Base-by-base conservation (phyloP, 106 monocot species). In the Allium sativum region DNA sequence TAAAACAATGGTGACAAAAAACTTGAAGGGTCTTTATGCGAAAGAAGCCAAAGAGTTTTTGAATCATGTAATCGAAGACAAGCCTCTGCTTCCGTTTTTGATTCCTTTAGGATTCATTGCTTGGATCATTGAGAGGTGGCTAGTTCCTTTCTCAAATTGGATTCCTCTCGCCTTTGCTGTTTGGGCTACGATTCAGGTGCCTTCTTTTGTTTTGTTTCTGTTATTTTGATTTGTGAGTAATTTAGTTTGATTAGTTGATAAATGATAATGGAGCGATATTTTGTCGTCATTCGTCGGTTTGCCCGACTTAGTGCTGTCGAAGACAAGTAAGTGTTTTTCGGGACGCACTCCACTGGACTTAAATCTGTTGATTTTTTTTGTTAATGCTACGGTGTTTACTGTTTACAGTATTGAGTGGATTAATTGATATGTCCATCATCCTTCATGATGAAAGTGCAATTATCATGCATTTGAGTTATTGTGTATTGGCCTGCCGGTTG, bases 101-200 rank as follows among this genome's bases (percentile, higher is more conserved):
- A 60, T 98, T 13, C 91, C 96, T 0, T 65, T 98, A 50, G 79
- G 67, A 18, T 44, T 88, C 44, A 72, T 87, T 19, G 91, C 84
- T 0, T 98, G 96, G 96, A 75, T 72, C 4, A 74, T 90, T 20
- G 87, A 98, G 67, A 74, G 87, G 6, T 98, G 87, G 90, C 70
- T 91, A 19, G 82, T 91, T 18, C 90, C 90, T 10, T 85, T 98
- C 84, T 98, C 96, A 65, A 98, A 91, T 56, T 91, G 91, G 96
- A 80, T 91, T 20, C 96, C 96, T 7, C 75, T 96, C 11, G 71
- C 57, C 2, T 78, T 87, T 20, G 90, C 96, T 20, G 90, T 96
- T 42, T 96, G 96, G 96, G 84, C 84, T 9, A 91, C 90, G 3
- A 80, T 96, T 56, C 61, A 87, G 87, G 96, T 96, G 18, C 45